Evolutionary conservation across 2,329 filamentous ascomycete species (phyloP).

Genomic region (Cytospora chrysosperma): DNA sequence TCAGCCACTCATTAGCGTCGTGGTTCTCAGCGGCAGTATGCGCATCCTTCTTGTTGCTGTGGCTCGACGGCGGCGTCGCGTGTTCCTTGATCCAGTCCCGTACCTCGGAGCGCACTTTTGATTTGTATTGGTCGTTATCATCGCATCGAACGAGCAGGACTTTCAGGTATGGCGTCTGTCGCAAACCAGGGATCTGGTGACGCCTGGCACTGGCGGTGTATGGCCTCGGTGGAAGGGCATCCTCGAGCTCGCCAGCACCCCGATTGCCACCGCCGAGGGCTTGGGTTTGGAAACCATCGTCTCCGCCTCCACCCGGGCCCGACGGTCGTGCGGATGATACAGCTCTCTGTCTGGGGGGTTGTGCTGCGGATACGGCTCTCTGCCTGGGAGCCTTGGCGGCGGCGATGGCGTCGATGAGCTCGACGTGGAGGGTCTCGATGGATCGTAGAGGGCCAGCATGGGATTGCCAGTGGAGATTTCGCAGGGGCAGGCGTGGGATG

Average conservation of each 20-base stretch:
- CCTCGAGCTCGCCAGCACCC: slow-evolving; percentile 9
- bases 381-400: slow-evolving; percentile 30
- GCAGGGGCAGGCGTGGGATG: slow-evolving; percentile 75
- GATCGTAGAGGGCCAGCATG: slow-evolving; percentile 87
- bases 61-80: slow-evolving; percentile 57
- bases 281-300: slow-evolving; percentile 64
- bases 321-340: slow-evolving; percentile 6
- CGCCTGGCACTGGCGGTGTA: slow-evolving; percentile 51
- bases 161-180: slow-evolving; percentile 92
- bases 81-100: slow-evolving; percentile 89
- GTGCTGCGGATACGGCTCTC: slow-evolving; percentile 21
- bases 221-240: slow-evolving; percentile 18
- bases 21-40: slow-evolving; percentile 80
- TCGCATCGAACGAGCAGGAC: slow-evolving; percentile 87
- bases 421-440: slow-evolving; percentile 88
- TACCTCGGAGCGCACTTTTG: slow-evolving; percentile 71
- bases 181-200: slow-evolving; percentile 92
- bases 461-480: slow-evolving; percentile 96
- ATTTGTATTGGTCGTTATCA: slow-evolving; percentile 92
- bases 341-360: slow-evolving; percentile 23
- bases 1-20: slow-evolving; percentile 94
- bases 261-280: slow-evolving; percentile 41
- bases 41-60: slow-evolving; percentile 49
- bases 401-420: slow-evolving; percentile 65
- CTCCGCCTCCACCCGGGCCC: slow-evolving; percentile 26